phyloP scores from a whole-genome alignment of 1,139 yeast species.

The Geotrichum klebahnii region DNA sequence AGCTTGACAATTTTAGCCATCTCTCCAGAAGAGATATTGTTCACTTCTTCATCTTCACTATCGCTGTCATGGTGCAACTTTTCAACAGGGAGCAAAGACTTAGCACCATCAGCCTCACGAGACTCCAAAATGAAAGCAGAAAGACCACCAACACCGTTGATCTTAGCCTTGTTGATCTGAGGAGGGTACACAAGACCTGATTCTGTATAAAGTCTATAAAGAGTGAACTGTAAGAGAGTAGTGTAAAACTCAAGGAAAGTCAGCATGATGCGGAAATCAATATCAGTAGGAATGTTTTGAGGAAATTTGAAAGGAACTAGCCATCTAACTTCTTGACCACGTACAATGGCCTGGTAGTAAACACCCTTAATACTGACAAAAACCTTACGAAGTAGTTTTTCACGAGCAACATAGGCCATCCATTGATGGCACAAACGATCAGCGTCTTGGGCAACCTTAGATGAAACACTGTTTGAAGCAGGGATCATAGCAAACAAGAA shows the following conservation, averaged over 20 bases:
- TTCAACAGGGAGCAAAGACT: slow-evolving; percentile 34
- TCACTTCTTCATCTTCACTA: slow-evolving; percentile 31
- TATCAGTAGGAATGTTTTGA: slow-evolving; percentile 87
- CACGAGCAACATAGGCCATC: slow-evolving; percentile 89
- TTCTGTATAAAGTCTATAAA: slow-evolving; percentile 81
- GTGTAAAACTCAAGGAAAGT: slow-evolving; percentile 95
- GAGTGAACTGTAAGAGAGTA: slow-evolving; percentile 80
- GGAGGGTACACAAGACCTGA: slow-evolving; percentile 90
- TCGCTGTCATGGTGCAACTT: slow-evolving; percentile 41
- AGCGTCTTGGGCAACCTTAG: slow-evolving; percentile 80
- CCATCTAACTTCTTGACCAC: slow-evolving; percentile 94
- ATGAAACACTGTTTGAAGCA: slow-evolving; percentile 77
- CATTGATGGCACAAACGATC: slow-evolving; percentile 86
- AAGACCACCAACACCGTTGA: slow-evolving; percentile 87
- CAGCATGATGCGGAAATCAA: slow-evolving; percentile 94
- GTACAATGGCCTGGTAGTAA: slow-evolving; percentile 83
- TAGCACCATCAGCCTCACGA: slow-evolving; percentile 36
- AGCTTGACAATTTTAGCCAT: slow-evolving; percentile 33
- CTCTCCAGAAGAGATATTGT: slow-evolving; percentile 30
- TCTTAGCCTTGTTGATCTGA: slow-evolving; percentile 61
- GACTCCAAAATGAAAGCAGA: slow-evolving; percentile 73
- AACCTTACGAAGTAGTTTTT: slow-evolving; percentile 75
- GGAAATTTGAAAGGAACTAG: slow-evolving; percentile 96
- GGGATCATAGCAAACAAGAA: slow-evolving; percentile 93
- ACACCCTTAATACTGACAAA: slow-evolving; percentile 97